Conservation (phyloP, 495 filamentous ascomycete species). For the Penicillium ucsense region DNA sequence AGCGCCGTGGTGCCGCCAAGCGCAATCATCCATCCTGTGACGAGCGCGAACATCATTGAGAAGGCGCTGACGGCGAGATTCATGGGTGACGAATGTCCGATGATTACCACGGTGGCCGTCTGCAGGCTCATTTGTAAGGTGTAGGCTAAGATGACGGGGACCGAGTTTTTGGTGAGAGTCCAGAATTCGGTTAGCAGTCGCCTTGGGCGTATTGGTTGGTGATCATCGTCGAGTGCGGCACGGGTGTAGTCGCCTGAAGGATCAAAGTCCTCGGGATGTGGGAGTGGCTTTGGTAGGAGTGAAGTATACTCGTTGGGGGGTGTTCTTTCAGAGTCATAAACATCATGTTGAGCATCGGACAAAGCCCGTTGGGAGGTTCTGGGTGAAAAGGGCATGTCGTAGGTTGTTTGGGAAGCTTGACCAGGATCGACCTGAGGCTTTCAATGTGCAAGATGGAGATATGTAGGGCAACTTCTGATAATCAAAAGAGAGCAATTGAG, state of each 20-base stretch:
- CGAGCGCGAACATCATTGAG: constrained; percentile 90
- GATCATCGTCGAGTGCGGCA: constrained; percentile 2
- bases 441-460: too few species aligned
- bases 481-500: too few species aligned
- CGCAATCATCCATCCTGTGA: constrained; percentile 82
- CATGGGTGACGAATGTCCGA: constrained; percentile 71
- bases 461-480: too few species aligned
- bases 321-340: background rate
- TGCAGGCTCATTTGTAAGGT: constrained; percentile 83
- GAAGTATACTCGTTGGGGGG: constrained; percentile 33
- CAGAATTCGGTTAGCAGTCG: constrained; percentile 53
- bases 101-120: constrained; percentile 74
- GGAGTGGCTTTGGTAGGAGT: constrained; percentile 35
- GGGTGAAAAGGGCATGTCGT: too few species aligned
- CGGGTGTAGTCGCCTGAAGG: background rate
- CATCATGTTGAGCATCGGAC: background rate
- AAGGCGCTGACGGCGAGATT: constrained; percentile 78
- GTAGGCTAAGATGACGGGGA: constrained; percentile 84
- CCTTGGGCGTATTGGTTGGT: constrained; percentile 4
- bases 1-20: constrained; percentile 88
- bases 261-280: constrained; percentile 3
- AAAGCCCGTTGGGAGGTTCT: too few species aligned
- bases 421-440: too few species aligned
- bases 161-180: constrained; percentile 55
- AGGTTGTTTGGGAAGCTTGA: too few species aligned